Base-by-base conservation (phyloP, 2,329 filamentous ascomycete species). In the Erysiphe pisi region DNA sequence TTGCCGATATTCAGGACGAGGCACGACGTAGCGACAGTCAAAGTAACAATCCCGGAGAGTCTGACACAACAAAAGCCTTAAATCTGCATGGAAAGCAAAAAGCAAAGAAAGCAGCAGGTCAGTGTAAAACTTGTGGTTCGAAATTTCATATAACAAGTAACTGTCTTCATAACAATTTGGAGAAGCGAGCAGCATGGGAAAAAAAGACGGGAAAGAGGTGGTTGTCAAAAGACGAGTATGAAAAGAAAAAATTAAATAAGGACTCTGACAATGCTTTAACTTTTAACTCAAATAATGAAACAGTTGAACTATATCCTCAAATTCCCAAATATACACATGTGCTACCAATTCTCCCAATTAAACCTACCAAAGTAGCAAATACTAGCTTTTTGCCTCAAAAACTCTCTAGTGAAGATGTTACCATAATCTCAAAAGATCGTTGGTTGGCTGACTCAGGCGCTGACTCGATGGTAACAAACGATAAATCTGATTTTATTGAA, bases 391-490 rank as follows among this genome's bases (percentile, higher is more conserved):
- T 75, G 4, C 73, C 73, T 9, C 36, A 75, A 75, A 28, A 47
- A 6, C 22, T 75, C n/a, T 36, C 73, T 7, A 75, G 40, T 12
- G 56, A 75, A 56, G 20, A 61, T 14, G n/a, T 25, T 4, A 18
- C 49, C 9, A 40, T 75, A 36, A 6, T 75, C 9, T 12, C 25
- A 20, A 75, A 75, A 61, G 31, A 75, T 58, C 49, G 73, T 18
- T 75, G 47, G 49, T 45, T 75, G 22, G 73, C 73, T 40, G 73
- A 75, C 73, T 75, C 73, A 11, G 47, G 73, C 36, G 73, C 73
- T 40, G 73, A 75, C 61, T 58, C 73, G 7, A 75, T 75, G 73
- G 49, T 75, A 6, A 58, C 4, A 2, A 75, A 75, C 40, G 2
- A 61, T 36, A 36, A 28, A 1, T 75, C 73, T 22, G 73, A 75